These are phyloP conservation scores for Vitis hybrid DNA, from an alignment of 177 flowering plant genomes.

Conservation along the genomic window DNA sequence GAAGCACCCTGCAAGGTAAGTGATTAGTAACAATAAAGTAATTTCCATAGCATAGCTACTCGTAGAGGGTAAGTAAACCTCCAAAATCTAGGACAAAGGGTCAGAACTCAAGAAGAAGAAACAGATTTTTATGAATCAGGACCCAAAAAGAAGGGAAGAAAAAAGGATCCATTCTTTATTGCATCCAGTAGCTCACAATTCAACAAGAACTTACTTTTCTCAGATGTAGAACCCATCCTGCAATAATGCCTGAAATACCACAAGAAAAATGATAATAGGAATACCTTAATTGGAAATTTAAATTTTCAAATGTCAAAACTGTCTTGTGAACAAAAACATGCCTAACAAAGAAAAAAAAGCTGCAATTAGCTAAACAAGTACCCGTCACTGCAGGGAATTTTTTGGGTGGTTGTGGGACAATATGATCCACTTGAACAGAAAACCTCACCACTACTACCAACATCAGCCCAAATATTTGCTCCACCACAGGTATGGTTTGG, in stretches of 20 bases:
- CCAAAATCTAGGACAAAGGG: background rate
- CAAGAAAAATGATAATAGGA: conserved; percentile 9
- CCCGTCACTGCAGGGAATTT: conserved; percentile 48
- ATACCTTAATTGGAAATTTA: background rate
- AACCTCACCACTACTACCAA: conserved; percentile 41
- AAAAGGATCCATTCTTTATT: background rate
- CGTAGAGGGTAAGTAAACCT: background rate
- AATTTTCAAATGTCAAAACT: background rate
- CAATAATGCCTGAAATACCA: conserved; percentile 61
- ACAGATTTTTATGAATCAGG: background rate
- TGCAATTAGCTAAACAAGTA: conserved; percentile 15
- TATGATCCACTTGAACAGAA: conserved; percentile 72
- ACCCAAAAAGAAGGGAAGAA: background rate
- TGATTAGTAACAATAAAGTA: conserved; percentile 6
- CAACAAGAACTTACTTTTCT: conserved; percentile 45
- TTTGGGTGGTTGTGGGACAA: conserved; percentile 53
- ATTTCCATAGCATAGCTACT: background rate
- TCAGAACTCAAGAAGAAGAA: too few relatives aligned
- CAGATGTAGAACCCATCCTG: conserved; percentile 62
- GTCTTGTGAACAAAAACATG: background rate
- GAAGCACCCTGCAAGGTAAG: conserved; percentile 62
- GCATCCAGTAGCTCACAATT: background rate
- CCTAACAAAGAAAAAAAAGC: background rate
- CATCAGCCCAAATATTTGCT: conserved; percentile 68
- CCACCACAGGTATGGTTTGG: conserved; percentile 74